Conservation (phyloP, 1,284 basidiomycete genomes). For the Heterobasidion parviporum region DNA sequence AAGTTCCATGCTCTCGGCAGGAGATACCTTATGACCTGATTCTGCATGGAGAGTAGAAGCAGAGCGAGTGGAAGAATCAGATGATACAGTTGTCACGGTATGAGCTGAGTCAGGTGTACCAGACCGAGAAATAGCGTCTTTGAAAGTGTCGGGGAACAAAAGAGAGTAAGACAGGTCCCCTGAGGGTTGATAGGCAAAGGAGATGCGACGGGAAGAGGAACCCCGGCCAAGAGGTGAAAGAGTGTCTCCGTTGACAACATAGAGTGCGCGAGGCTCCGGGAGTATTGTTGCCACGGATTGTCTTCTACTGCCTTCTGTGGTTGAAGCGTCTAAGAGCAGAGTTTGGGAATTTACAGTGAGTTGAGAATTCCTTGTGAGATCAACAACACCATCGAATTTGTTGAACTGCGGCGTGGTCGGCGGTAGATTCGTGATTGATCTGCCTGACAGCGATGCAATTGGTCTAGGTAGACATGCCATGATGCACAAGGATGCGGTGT, state of each 20-base stretch:
- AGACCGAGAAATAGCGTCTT: slow-evolving; percentile 12
- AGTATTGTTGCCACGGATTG: neutral
- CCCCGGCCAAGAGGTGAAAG: neutral
- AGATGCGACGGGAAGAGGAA: neutral
- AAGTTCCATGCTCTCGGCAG: neutral
- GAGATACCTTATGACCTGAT: neutral
- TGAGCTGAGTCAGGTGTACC: slow-evolving; percentile 13
- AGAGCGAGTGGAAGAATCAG: no score
- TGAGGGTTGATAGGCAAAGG: no score
- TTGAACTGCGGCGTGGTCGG: neutral
- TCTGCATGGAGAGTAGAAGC: slow-evolving; percentile 7
- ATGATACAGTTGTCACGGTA: slow-evolving; percentile 1
- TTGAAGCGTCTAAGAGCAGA: neutral
- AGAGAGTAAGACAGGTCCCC: slow-evolving; percentile 5
- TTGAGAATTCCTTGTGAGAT: neutral
- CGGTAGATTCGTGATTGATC: neutral
- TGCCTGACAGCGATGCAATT: neutral
- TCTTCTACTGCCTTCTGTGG: neutral
- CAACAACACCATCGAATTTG: no score
- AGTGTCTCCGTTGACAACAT: neutral
- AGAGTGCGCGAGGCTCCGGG: neutral
- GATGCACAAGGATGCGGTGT: slow-evolving; percentile 8
- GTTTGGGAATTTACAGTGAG: neutral
- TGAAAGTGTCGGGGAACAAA: slow-evolving; percentile 15
- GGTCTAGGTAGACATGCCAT: neutral